Evolutionary conservation across 495 filamentous ascomycete genomes (phyloP).

Genomic region (Talaromyces proteolyticus): DNA sequence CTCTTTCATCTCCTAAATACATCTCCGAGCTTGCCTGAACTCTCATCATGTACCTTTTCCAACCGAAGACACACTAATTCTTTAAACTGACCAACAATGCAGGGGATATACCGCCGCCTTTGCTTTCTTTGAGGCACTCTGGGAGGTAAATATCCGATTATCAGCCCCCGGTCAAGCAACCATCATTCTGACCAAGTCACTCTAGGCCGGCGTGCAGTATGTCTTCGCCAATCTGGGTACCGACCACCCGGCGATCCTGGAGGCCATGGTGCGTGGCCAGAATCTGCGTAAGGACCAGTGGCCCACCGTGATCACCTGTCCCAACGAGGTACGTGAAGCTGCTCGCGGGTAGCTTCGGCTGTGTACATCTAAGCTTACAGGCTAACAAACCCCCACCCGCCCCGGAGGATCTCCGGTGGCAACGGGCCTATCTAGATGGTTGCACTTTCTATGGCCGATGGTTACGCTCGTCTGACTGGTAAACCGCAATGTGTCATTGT

Average conservation of each 20-base stretch:
- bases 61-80: too few species aligned
- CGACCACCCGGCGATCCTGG: conserved; percentile 90
- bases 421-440: conserved; percentile 73
- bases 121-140: conserved; percentile 93
- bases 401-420: neutral
- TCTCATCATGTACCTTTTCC: too few species aligned
- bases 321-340: conserved; percentile 57
- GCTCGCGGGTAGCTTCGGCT: neutral
- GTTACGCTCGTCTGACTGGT: conserved; percentile 80
- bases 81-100: too few species aligned
- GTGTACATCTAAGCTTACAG: neutral
- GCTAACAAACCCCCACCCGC: neutral
- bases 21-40: too few species aligned
- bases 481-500: conserved; percentile 90
- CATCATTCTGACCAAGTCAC: neutral
- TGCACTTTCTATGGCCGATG: conserved; percentile 93
- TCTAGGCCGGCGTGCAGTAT: conserved; percentile 75
- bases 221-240: conserved; percentile 93
- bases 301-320: conserved; percentile 86
- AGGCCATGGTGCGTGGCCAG: conserved; percentile 92
- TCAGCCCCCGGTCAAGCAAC: neutral
- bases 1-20: too few species aligned
- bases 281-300: conserved; percentile 60
- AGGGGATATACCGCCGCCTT: conserved; percentile 66
- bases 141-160: conserved; percentile 49